Base-by-base conservation (phyloP, 352 stramenopile species). In the Phytophthora melonis region DNA sequence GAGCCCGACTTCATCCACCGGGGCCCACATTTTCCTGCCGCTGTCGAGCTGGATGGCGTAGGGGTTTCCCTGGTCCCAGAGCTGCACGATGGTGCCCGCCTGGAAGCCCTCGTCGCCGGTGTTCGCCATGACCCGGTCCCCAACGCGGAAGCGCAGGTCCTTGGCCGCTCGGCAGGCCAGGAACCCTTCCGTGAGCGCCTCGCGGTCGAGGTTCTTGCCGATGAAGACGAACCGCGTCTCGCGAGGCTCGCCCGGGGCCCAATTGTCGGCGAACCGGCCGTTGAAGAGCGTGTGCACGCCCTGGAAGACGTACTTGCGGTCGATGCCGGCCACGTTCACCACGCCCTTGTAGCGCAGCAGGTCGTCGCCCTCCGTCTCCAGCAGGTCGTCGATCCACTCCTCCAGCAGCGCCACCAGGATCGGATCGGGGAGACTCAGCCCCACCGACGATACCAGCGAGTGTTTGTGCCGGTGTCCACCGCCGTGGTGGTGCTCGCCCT, bases 281-380 rank as follows among this genome's bases (percentile, higher is more conserved):
- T 98, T 97, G 74, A 98, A 97, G 52, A 99, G 97, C 84, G 98
- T 97, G 83, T 99, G 96, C 8, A 99, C 96, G 49, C 96, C 96
- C 74, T 99, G 96, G 74, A 98, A 99, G 8, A 98, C 93, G 81
- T 98, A 98, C 72, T 98, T 98, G 11, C 82, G 83, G 79, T 98
- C 84, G 16, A 93, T 93, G 63, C 97, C 93, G 68, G 93, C 94
- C 61, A 99, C 97, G 58, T 85, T 92, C 56, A 99, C 84, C 39
- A 98, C 81, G 49, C 95, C 95, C 83, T 99, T 99, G 63, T 93
- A 97, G 21, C 96, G 90, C 67, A 98, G 97, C 18, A 99, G 73
- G 77, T 99, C 91, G 2, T 89, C 90, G 25, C 93, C 93, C 63
- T 97, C 87, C 52, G 90, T 88, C 65, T 91, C 69, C 14, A 99